A percentile compares a stretch with the other conserved stretches of the same genome.
These are phyloP conservation scores for Diaporthe sp. DNA, from an alignment of 2,329 filamentous ascomycete genomes.

Conservation along the genomic window DNA sequence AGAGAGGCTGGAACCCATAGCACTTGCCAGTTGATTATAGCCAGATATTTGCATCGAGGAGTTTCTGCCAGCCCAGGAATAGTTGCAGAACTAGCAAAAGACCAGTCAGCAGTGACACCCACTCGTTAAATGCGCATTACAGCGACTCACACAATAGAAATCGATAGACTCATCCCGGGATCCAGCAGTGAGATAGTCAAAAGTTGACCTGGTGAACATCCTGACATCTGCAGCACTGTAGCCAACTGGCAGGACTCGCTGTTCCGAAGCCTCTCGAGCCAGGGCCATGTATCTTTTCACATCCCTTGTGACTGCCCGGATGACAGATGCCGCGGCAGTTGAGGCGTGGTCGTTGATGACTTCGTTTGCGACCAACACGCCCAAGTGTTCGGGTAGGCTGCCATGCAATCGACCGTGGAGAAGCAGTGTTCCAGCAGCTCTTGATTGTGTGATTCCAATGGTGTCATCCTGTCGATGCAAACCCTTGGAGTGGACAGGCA, in stretches of 20 bases:
- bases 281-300: slow-evolving; percentile 39
- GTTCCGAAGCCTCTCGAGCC: not conserved
- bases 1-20: not conserved
- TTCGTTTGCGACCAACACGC: slow-evolving; percentile 38
- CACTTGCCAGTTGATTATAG: slow-evolving; percentile 50
- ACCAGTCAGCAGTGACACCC: not conserved
- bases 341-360: slow-evolving; percentile 28
- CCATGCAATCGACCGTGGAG: slow-evolving; percentile 39
- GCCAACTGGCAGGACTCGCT: slow-evolving; percentile 19
- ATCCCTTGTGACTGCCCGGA: slow-evolving; percentile 41
- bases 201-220: not conserved
- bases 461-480: slow-evolving; percentile 28
- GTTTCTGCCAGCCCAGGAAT: slow-evolving; percentile 62
- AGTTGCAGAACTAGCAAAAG: slow-evolving; percentile 57
- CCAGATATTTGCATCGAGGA: slow-evolving; percentile 61
- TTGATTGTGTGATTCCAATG: slow-evolving; percentile 35
- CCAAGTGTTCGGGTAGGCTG: slow-evolving; percentile 42
- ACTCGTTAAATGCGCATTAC: fast-evolving
- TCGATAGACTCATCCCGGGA: slow-evolving; percentile 10
- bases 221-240: slow-evolving; percentile 11
- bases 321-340: slow-evolving; percentile 31
- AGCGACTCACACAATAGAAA: slow-evolving; percentile 15
- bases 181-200: slow-evolving; percentile 24
- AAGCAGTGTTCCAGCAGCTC: slow-evolving; percentile 35
- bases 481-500: slow-evolving; percentile 25